These are phyloP conservation scores for Paralagenidium karlingii DNA, from an alignment of 352 stramenopile species.

Conservation along the genomic window DNA sequence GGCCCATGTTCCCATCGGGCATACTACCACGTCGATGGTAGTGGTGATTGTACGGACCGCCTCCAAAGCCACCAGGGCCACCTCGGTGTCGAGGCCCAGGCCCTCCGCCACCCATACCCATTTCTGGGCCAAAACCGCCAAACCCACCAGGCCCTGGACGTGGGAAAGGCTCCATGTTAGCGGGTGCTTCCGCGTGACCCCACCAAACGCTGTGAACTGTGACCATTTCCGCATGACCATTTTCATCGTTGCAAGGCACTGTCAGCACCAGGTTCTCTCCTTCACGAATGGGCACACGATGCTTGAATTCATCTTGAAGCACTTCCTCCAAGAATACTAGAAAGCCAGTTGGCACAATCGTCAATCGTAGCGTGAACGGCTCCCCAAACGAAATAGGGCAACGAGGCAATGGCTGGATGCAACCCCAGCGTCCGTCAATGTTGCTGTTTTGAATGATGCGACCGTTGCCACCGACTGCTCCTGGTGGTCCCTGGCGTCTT, in stretches of 20 bases:
- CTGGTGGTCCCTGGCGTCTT: constrained; percentile 36
- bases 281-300: constrained; percentile 72
- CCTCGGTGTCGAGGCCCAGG: constrained; percentile 1
- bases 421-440: constrained; percentile 66
- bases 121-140: background rate
- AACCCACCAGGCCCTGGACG: constrained; percentile 12
- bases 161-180: constrained; percentile 38
- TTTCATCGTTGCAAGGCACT: constrained; percentile 61
- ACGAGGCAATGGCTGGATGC: constrained; percentile 41
- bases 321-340: constrained; percentile 71
- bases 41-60: constrained; percentile 15
- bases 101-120: constrained; percentile 15
- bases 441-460: constrained; percentile 76
- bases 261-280: constrained; percentile 70
- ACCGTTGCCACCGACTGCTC: constrained; percentile 12
- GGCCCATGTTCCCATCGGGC: no score
- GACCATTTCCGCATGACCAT: constrained; percentile 52
- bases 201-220: constrained; percentile 76
- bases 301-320: constrained; percentile 74
- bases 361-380: constrained; percentile 64
- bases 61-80: constrained; percentile 2
- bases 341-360: constrained; percentile 53
- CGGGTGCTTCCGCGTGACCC: constrained; percentile 60
- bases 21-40: constrained; percentile 20
- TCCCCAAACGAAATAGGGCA: constrained; percentile 65